Evolutionary conservation across 805 yeast species (phyloP).

Genomic region (Metschnikowia matae): DNA sequence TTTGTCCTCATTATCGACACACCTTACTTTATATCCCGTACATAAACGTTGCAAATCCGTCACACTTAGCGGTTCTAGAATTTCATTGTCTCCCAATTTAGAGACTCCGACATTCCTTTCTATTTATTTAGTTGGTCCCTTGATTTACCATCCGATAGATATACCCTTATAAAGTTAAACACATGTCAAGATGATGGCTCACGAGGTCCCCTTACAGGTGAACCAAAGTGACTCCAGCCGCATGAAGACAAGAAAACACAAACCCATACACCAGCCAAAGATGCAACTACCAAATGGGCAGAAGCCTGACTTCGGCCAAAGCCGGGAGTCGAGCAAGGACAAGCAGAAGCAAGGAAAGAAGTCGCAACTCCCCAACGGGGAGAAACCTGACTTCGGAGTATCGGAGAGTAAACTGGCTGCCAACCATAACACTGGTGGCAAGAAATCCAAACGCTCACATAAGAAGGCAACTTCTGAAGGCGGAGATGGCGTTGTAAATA

Average conservation of each 20-base stretch:
- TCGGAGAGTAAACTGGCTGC: constrained; percentile 9
- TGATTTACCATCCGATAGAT: not conserved
- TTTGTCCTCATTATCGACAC: not conserved
- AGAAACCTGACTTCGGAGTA: constrained; percentile 18
- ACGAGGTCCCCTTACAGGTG: constrained; percentile 29
- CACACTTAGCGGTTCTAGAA: not conserved
- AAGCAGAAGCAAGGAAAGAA: constrained; percentile 9
- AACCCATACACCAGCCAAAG: constrained; percentile 13
- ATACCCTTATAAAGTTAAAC: not conserved
- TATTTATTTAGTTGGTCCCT: not conserved
- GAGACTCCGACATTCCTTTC: not conserved
- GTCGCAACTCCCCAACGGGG: constrained; percentile 25
- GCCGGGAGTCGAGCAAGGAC: constrained; percentile 6
- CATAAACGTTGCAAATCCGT: not conserved
- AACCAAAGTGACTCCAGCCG: constrained; percentile 17
- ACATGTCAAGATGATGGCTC: constrained; percentile 21
- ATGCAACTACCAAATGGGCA: constrained; percentile 28
- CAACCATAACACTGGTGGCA: constrained; percentile 3
- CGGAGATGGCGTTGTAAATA: not conserved
- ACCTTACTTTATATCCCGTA: not conserved
- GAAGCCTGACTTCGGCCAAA: constrained; percentile 25
- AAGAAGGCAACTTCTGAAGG: constrained; percentile 1
- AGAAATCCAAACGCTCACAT: constrained; percentile 6
- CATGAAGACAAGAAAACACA: constrained; percentile 15
- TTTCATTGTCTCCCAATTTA: not conserved